Evolutionary conservation across 2,329 filamentous ascomycete species (phyloP).

Genomic region (Verruconis gallopava): DNA sequence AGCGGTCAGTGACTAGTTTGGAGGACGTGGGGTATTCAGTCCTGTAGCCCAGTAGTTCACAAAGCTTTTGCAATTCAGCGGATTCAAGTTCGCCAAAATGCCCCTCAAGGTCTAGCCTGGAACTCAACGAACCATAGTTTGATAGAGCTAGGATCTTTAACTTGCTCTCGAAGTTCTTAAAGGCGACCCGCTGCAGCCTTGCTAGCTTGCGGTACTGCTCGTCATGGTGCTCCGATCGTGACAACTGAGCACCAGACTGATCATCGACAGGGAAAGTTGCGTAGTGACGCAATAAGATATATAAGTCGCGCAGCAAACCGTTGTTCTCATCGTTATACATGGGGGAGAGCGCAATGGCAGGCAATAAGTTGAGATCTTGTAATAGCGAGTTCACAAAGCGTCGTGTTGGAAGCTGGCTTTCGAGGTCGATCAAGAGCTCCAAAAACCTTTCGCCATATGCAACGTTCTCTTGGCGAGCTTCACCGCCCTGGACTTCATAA

Average conservation of each 20-base stretch:
- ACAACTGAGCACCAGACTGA: conserved; percentile 68
- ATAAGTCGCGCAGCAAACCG: conserved; percentile 66
- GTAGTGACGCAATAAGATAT: conserved; percentile 71
- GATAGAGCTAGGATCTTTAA: conserved; percentile 82
- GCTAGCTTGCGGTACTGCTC: conserved; percentile 64
- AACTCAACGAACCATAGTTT: conserved; percentile 80
- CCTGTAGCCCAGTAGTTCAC: conserved; percentile 60
- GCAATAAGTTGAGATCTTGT: conserved; percentile 70
- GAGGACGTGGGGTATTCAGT: conserved; percentile 67
- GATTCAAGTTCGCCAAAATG: conserved; percentile 64
- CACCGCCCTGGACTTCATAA: conserved; percentile 34
- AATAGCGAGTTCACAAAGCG: conserved; percentile 85
- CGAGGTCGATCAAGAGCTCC: conserved; percentile 78
- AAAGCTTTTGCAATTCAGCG: conserved; percentile 58
- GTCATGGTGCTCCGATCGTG: conserved; percentile 60
- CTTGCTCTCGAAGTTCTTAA: conserved; percentile 80
- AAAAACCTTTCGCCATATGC: conserved; percentile 86
- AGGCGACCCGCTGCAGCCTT: conserved; percentile 62
- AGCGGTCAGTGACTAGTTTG: conserved; percentile 49
- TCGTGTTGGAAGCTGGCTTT: conserved; percentile 86
- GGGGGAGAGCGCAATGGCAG: conserved; percentile 65
- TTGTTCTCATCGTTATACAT: conserved; percentile 65
- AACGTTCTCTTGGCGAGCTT: conserved; percentile 45
- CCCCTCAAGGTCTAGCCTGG: conserved; percentile 61
- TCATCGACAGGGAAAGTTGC: conserved; percentile 84